Evolutionary conservation across 2,329 filamentous ascomycete genomes (phyloP).

Genomic region (Cladophialophora exuberans): DNA sequence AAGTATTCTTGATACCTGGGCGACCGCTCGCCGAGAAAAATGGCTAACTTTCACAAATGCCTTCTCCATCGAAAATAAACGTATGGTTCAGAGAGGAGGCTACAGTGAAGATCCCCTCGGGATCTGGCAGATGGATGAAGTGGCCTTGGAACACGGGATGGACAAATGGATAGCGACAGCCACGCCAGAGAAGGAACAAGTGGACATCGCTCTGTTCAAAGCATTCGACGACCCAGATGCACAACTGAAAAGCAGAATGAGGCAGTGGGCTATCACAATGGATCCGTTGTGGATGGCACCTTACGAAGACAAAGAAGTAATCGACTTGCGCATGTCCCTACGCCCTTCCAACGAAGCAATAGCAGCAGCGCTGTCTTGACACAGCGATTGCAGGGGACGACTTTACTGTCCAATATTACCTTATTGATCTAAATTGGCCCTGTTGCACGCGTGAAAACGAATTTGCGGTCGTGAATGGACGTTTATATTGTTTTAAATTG

Average conservation of each 20-base stretch:
- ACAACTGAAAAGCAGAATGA: slow-evolving; percentile 27
- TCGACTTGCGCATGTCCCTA: no score
- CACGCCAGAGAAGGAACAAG: slow-evolving; percentile 22
- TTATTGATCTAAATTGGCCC: no score
- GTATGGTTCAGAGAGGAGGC: slow-evolving; percentile 21
- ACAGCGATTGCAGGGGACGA: no score
- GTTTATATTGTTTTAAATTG: no score
- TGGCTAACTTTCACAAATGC: slow-evolving; percentile 28
- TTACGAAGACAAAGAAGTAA: slow-evolving; percentile 27
- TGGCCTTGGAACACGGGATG: slow-evolving; percentile 25
- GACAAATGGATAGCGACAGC: slow-evolving; percentile 26
- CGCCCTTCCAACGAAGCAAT: no score
- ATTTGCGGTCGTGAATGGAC: no score
- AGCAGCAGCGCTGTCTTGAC: no score
- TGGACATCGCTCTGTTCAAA: slow-evolving; percentile 18
- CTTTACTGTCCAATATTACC: no score
- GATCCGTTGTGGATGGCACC: slow-evolving; percentile 29
- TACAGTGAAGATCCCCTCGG: slow-evolving; percentile 25
- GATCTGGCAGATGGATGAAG: slow-evolving; percentile 26
- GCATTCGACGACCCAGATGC: slow-evolving; percentile 23
- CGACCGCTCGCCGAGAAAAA: slow-evolving; percentile 20
- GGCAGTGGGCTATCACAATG: slow-evolving; percentile 29
- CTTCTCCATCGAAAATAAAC: slow-evolving; percentile 26
- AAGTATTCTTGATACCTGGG: slow-evolving; percentile 22
- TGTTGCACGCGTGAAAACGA: no score